Conservation (phyloP, 768 basidiomycete species). For the Melanogaster broomeanus region DNA sequence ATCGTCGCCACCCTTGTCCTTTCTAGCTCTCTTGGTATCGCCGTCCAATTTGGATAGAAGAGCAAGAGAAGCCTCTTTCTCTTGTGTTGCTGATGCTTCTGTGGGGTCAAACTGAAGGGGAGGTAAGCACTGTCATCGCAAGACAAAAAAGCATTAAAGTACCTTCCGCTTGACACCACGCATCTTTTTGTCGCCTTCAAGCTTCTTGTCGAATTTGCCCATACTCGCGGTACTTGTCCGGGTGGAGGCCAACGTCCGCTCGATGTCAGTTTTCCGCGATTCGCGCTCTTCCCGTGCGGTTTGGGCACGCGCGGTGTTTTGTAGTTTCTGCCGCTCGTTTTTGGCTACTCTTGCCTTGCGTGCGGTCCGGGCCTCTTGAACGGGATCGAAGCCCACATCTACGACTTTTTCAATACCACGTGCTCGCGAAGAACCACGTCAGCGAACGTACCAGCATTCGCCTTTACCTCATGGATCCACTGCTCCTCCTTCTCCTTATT, state of each 20-base stretch:
- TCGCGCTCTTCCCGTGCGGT: conserved; percentile 37
- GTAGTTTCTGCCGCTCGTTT: conserved; percentile 75
- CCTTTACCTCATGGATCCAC: conserved; percentile 91
- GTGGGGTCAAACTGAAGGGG: conserved; percentile 81
- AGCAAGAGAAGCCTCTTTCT: conserved; percentile 73
- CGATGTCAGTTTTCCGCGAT: conserved; percentile 71
- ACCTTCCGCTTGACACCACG: conserved; percentile 94
- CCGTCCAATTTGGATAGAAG: conserved; percentile 80
- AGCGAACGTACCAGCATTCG: conserved; percentile 69
- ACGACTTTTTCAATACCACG: neutral
- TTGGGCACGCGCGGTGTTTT: conserved; percentile 68
- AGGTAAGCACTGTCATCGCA: conserved; percentile 1
- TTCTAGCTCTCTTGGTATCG: conserved; percentile 54
- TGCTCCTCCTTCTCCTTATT: conserved; percentile 85
- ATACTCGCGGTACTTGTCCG: conserved; percentile 90
- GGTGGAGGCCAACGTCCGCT: conserved; percentile 72
- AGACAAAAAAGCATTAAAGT: neutral
- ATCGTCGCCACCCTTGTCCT: conserved; percentile 45
- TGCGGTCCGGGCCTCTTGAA: conserved; percentile 69
- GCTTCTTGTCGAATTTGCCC: conserved; percentile 88
- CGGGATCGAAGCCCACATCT: conserved; percentile 85
- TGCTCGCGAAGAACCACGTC: neutral
- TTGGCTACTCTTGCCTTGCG: conserved; percentile 83
- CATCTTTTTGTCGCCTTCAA: conserved; percentile 90
- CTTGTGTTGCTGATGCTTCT: conserved; percentile 61